Evolutionary conservation across 768 basidiomycete genomes (phyloP), one percentile per base, ranked within the genome.

Genomic region (Lentinula boryana): DNA sequence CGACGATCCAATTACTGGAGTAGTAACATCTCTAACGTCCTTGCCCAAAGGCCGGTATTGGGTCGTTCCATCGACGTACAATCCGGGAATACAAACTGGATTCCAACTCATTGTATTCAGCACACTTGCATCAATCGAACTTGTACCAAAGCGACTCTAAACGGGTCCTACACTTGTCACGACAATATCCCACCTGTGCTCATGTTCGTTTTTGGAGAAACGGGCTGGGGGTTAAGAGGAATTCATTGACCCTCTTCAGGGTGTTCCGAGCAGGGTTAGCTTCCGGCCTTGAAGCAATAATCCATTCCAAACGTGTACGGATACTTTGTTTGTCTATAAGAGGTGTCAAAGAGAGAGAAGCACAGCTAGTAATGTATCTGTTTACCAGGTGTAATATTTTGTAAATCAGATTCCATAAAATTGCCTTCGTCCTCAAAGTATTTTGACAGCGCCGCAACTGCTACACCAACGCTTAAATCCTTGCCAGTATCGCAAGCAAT

Each of bases 241-340:
- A 89, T 64, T 88, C 85, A 68, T 94, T 93, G 49, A 91, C 82
- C 13, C 86, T 75, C 70, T 91, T 91, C 62, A 98, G 77, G 8
- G 89, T 92, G 15, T 84, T 79, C 44, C 94, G 82, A 9, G 91
- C 86, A 0, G 96, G 95, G 69, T 97, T 98, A 3, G 87, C 89
- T 58, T 78, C 75, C 5, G 91, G 89, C 56, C 81, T 75, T 64
- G 84, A 87, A 18, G 87, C 78, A 61, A 95, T 88, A 52, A 98
- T 84, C 91, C 91, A 93, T 68, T 98, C 88, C 38, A 98, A 76
- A 16, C 93, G 80, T 12, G 77, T 86, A 10, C 84, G 83, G 63
- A 98, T 84, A 12, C 79, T 72, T 18, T 77, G 71, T 70, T 97
- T 97, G 64, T 76, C 79, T 69, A 18, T 15, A 58, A 52, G 23